Base-by-base conservation (phyloP, 2,329 filamentous ascomycete species). In the Ilyonectria mors-panacis region DNA sequence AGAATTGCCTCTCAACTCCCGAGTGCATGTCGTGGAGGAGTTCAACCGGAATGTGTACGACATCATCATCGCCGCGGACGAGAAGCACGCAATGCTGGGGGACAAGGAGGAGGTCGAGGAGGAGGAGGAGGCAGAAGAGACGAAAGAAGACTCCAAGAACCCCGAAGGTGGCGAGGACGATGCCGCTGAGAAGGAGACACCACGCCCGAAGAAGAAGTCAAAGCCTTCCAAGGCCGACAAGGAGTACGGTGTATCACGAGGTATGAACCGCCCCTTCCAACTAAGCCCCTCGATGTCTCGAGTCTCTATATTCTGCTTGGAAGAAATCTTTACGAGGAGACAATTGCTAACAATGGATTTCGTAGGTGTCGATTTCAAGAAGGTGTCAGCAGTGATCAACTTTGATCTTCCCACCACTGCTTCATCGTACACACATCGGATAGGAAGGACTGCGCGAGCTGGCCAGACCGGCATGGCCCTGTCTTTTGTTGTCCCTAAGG, bases 41-140 rank as follows among this genome's bases (percentile, higher is more conserved):
- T 99, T 99, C 83, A 99, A 98, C 84, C 93, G 93, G 81, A 93
- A 94, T 59, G 91, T 98, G 7, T 99, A 99, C 85, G 95, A 99
- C 75, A 98, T 98, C 69, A 95, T 99, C 73, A 97, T 99, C 75
- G 96, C 96, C 1, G 95, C 94, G 1, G 96, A 99, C 75, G 95
- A 97, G 78, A 92, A 97, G 78, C 92, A 93, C 71, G 94, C 97
- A 77, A 89, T 97, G 12, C 80, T 97, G 12, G 94, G 93, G 13
- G 87, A 89, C 21, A 89, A 91, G 59, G 85, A 86, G 8, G 77
- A 90, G 65, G 75, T 79, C 19, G 78, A 80, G 26, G 81, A 83
- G 39, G 76, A 85, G 74, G 77, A 84, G 76, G 79, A 86, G 81
- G 77, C 84, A 81, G 79, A 88, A 81, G 66, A 80, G 58, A 70